Conservation (phyloP, 257 asterid genomes). For the Lantana camara region DNA sequence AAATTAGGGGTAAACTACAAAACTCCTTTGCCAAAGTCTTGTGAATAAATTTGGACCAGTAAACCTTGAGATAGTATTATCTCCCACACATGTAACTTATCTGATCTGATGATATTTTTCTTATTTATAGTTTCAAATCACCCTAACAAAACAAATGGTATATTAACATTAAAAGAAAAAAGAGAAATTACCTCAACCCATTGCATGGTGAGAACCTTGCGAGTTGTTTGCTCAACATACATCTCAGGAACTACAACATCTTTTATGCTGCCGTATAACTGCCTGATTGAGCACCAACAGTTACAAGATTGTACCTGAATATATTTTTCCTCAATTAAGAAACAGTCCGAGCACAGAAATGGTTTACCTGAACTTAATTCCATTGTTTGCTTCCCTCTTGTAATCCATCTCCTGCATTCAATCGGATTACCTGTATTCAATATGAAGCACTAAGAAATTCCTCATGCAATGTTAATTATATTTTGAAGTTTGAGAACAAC, state of each 20-base stretch:
- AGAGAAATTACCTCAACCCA: constrained; percentile 81
- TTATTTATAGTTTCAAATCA: not conserved
- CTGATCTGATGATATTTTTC: not conserved
- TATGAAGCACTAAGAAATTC: constrained; percentile 91
- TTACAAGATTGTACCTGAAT: constrained; percentile 19
- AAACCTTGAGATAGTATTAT: not conserved
- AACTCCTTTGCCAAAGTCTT: not conserved
- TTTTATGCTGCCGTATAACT: constrained; percentile 73
- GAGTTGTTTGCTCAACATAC: constrained; percentile 73
- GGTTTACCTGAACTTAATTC: constrained; percentile 78
- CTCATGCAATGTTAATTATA: constrained; percentile 36
- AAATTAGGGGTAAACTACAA: constrained; percentile 5
- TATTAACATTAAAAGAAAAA: constrained; percentile 12
- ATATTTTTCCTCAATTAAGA: constrained; percentile 14
- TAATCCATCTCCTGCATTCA: constrained; percentile 99
- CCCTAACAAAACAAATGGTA: constrained; percentile 12
- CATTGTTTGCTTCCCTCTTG: constrained; percentile 81
- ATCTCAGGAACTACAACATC: constrained; percentile 94
- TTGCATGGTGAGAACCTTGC: constrained; percentile 87
- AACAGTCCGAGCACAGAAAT: constrained; percentile 4
- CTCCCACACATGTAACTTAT: constrained; percentile 18
- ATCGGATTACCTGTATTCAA: constrained; percentile 98
- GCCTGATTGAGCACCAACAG: constrained; percentile 51
- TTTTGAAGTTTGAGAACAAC: constrained; percentile 18
- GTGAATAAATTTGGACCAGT: constrained; percentile 2